phyloP scores from a whole-genome alignment of 345 rosid species.

The Citrus reticulata region DNA sequence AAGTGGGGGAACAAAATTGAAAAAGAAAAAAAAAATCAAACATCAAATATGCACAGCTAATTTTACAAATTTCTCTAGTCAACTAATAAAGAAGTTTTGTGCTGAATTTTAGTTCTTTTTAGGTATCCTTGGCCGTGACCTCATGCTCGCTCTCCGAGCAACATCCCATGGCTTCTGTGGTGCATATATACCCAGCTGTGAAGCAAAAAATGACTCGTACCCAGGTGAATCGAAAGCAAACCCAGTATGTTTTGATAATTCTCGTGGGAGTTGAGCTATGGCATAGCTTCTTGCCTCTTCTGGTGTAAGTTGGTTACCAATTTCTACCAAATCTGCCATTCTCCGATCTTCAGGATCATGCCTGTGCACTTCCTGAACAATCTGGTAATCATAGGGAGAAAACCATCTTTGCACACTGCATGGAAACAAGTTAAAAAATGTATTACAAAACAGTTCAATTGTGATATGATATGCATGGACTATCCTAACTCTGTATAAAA shows the following conservation, averaged over 20 bases:
- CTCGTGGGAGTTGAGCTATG: conserved; percentile 79
- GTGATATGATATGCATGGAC: not conserved
- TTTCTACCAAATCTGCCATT: conserved; percentile 43
- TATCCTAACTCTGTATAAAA: not conserved
- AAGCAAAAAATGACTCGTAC: conserved; percentile 93
- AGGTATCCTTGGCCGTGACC: conserved; percentile 45
- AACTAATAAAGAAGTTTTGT: conserved; percentile 8
- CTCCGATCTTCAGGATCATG: conserved; percentile 54
- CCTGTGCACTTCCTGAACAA: conserved; percentile 85
- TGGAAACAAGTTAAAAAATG: not conserved
- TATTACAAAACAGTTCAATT: not conserved
- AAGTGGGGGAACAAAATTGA: not conserved
- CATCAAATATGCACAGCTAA: conserved; percentile 8
- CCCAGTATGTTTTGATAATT: conserved; percentile 85
- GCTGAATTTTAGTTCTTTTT: conserved; percentile 28
- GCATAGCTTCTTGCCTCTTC: conserved; percentile 85
- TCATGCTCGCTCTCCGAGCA: conserved; percentile 87
- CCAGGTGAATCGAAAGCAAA: conserved; percentile 99
- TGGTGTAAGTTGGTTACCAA: conserved; percentile 57
- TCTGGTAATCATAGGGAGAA: conserved; percentile 93
- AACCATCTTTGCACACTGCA: conserved; percentile 90
- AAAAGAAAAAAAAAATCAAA: not conserved
- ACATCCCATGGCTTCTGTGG: conserved; percentile 99
- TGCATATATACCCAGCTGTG: conserved; percentile 78
- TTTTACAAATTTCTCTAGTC: conserved; percentile 13